phyloP scores from a whole-genome alignment of 805 yeast genomes.

The Pichia scutulata region DNA sequence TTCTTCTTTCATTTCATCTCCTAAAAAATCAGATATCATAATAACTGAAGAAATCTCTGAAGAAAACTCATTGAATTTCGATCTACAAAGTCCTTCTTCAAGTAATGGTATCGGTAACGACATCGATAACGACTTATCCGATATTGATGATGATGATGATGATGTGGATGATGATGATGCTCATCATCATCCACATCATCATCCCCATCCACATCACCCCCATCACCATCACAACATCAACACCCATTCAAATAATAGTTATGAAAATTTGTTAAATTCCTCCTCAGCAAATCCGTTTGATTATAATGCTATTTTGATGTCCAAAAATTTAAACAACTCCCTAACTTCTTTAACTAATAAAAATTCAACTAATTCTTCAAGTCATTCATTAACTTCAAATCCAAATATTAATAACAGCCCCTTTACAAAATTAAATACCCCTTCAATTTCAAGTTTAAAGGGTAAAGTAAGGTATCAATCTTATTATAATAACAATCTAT shows the following conservation, averaged over 20 bases:
- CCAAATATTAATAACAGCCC: slow-evolving; percentile 2
- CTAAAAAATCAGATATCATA: slow-evolving; percentile 25
- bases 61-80: slow-evolving; percentile 14
- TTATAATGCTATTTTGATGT: slow-evolving; percentile 14
- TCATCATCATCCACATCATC: background rate
- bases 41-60: slow-evolving; percentile 26
- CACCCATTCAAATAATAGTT: background rate
- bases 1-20: slow-evolving; percentile 22
- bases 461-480: slow-evolving; percentile 28
- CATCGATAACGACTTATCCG: background rate
- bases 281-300: slow-evolving; percentile 16
- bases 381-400: slow-evolving; percentile 15
- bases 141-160: background rate
- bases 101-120: background rate
- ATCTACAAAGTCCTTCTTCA: background rate
- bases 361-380: slow-evolving; percentile 14
- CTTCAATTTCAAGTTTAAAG: slow-evolving; percentile 22
- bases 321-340: slow-evolving; percentile 16
- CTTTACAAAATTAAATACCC: slow-evolving; percentile 9
- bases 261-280: background rate
- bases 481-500: slow-evolving; percentile 16
- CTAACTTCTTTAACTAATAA: slow-evolving; percentile 22
- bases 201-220: too few relatives aligned
- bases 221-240: too few relatives aligned
- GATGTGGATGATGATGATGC: background rate